Evolutionary conservation across 225 moss, liverwort and hornwort species (phyloP).

Genomic region (Polytrichum commune): DNA sequence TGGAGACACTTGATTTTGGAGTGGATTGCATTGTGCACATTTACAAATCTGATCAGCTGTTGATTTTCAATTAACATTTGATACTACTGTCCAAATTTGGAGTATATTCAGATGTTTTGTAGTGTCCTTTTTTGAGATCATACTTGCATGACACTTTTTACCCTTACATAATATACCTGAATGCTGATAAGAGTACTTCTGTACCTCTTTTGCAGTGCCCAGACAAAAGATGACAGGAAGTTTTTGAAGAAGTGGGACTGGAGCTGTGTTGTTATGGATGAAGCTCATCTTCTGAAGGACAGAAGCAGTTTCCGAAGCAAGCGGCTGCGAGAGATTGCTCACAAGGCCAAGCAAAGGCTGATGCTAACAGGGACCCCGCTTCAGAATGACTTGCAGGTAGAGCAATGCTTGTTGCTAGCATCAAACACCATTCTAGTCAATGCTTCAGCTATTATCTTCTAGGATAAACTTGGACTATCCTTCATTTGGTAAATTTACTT

Average conservation of each 20-base stretch:
- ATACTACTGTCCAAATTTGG: not conserved
- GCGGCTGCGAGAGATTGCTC: constrained; percentile 81
- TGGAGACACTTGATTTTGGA: not conserved
- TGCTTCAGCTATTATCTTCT: too few relatives aligned
- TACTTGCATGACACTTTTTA: not conserved
- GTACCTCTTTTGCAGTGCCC: constrained; percentile 46
- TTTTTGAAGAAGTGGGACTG: constrained; percentile 89
- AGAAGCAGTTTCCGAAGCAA: constrained; percentile 81
- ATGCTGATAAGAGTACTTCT: not conserved
- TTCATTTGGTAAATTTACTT: too few relatives aligned
- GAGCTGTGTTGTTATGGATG: constrained; percentile 97
- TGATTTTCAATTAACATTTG: not conserved
- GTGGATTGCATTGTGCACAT: not conserved
- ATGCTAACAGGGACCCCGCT: constrained; percentile 98
- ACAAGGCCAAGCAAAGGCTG: constrained; percentile 77
- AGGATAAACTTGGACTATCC: too few relatives aligned
- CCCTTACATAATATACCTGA: too few relatives aligned
- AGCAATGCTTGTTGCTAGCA: too few relatives aligned
- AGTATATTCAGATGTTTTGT: not conserved
- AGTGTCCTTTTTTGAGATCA: not conserved
- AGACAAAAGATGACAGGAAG: constrained; percentile 88
- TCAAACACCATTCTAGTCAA: too few relatives aligned
- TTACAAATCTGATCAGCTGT: too few relatives aligned
- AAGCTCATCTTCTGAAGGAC: constrained; percentile 94
- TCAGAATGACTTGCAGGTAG: constrained; percentile 91